phyloP scores from a whole-genome alignment of 1,139 yeast species.

The Suhomyces yuchorum region DNA sequence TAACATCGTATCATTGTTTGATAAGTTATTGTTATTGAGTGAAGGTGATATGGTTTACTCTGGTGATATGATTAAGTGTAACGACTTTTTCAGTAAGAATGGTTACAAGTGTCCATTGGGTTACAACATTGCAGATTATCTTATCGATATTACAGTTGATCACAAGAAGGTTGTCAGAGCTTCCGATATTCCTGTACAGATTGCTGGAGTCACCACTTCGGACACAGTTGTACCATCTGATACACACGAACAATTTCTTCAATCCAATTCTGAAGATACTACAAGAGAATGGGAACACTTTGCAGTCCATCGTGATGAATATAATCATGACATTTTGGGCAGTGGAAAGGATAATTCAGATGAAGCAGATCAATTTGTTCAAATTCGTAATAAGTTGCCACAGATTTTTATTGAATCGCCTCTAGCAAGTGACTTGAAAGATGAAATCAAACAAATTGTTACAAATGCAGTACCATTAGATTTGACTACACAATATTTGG shows the following conservation, averaged over 20 bases:
- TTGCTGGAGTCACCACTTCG: constrained; percentile 28
- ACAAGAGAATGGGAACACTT: constrained; percentile 88
- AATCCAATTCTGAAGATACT: constrained; percentile 44
- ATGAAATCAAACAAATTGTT: constrained; percentile 47
- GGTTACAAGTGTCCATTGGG: constrained; percentile 88
- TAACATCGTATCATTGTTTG: constrained; percentile 88
- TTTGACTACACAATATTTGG: constrained; percentile 38
- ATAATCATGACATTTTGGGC: constrained; percentile 27
- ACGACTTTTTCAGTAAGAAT: constrained; percentile 69
- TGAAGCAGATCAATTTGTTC: constrained; percentile 34
- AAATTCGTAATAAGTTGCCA: constrained; percentile 39
- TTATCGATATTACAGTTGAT: constrained; percentile 85
- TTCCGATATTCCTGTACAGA: constrained; percentile 15
- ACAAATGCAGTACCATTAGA: constrained; percentile 35
- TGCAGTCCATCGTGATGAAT: constrained; percentile 83
- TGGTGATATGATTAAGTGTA: constrained; percentile 73
- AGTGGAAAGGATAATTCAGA: constrained; percentile 20
- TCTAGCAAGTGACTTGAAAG: constrained; percentile 48
- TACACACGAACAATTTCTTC: constrained; percentile 41
- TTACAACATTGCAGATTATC: constrained; percentile 89
- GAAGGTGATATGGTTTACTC: constrained; percentile 87
- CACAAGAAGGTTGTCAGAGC: constrained; percentile 37
- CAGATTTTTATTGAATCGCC: constrained; percentile 52
- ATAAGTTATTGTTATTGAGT: constrained; percentile 75
- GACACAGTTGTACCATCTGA: constrained; percentile 29